Conservation (phyloP, 176 grass and related monocot species). For the Carex kokanica region DNA sequence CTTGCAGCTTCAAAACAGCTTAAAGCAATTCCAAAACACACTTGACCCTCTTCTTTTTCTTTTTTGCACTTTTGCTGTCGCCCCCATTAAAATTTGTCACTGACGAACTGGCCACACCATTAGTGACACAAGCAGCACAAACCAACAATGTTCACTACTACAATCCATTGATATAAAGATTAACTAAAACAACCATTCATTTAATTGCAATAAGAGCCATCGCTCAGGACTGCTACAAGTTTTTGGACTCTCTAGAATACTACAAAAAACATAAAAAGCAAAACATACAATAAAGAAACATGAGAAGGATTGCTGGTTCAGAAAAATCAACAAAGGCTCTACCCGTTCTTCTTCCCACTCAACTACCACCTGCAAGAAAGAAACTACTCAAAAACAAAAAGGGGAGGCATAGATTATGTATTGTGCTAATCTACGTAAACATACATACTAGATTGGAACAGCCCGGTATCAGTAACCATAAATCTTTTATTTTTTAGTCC, state of each 20-base stretch:
- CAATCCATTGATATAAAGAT: neutral
- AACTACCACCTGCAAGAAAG: neutral
- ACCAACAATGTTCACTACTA: neutral
- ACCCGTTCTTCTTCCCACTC: neutral
- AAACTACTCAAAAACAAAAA: constrained; percentile 6
- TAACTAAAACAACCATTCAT: neutral
- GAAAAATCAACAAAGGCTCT: neutral
- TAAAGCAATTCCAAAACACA: neutral
- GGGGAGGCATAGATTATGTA: neutral
- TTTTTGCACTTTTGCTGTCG: neutral
- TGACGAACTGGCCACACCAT: neutral
- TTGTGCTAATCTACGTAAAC: neutral
- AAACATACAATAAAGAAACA: neutral
- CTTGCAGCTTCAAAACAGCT: no score
- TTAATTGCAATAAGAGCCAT: neutral
- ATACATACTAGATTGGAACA: neutral
- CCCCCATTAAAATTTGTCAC: neutral
- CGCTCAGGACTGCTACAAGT: neutral
- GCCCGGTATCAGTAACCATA: neutral
- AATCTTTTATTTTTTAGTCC: neutral
- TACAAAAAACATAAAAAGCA: neutral
- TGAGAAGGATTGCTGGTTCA: neutral
- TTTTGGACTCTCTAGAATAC: no score
- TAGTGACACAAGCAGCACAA: neutral
- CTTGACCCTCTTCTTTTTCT: no score